phyloP scores from a whole-genome alignment of 2,329 filamentous ascomycete genomes.

The Aspergillus uvarum region DNA sequence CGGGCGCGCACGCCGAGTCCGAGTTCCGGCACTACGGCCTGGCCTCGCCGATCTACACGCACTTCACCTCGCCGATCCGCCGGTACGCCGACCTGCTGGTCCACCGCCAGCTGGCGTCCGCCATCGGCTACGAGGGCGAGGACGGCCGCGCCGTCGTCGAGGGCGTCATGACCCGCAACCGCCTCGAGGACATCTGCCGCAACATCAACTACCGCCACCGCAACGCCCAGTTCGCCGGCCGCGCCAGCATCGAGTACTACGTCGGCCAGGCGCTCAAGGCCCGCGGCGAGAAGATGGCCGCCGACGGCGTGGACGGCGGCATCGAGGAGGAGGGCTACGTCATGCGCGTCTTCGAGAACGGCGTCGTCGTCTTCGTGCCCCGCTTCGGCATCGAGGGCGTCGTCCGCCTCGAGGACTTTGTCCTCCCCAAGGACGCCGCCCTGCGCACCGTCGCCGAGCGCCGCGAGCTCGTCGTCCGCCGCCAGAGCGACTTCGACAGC shows the following conservation, averaged over 20 bases:
- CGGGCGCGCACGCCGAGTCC: conserved; percentile 85
- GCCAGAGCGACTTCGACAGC: conserved; percentile 78
- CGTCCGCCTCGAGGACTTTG: conserved; percentile 81
- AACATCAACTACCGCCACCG: conserved; percentile 98
- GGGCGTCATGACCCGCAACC: conserved; percentile 74
- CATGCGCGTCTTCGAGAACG: conserved; percentile 96
- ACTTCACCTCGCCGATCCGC: conserved; percentile 96
- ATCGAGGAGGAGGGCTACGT: conserved; percentile 89
- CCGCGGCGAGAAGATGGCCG: conserved; percentile 50
- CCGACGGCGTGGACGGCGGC: conserved; percentile 35
- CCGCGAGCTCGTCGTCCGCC: conserved; percentile 43
- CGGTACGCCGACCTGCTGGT: conserved; percentile 96
- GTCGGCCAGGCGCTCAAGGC: conserved; percentile 93
- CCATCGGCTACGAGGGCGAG: conserved; percentile 75
- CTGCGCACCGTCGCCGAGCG: conserved; percentile 33
- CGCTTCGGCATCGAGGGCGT: conserved; percentile 93
- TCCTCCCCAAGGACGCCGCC: conserved; percentile 58
- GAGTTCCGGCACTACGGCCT: conserved; percentile 98
- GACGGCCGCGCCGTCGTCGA: conserved; percentile 68
- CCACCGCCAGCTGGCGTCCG: conserved; percentile 89
- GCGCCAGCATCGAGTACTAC: conserved; percentile 95
- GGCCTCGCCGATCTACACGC: conserved; percentile 95
- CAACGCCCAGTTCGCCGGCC: conserved; percentile 92
- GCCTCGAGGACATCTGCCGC: conserved; percentile 90
- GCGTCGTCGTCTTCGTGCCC: conserved; percentile 93